Evolutionary conservation across 192 early-diverging fungal species (phyloP), one percentile per base, ranked within the genome.

Genomic region (Kappamyces sp.): DNA sequence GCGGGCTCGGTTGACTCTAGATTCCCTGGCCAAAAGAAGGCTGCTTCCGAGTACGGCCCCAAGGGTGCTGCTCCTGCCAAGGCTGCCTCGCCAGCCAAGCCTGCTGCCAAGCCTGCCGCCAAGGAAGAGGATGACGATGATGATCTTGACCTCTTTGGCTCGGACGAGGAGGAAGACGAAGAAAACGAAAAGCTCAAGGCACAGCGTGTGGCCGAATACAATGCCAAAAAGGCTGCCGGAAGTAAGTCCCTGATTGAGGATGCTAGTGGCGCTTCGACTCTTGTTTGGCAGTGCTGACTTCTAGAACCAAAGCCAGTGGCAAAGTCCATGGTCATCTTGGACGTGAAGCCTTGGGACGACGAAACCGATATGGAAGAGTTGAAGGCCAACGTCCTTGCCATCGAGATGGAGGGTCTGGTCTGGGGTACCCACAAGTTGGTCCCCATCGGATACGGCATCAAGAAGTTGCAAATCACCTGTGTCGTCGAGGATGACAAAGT

Each of bases 331-430:
- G 73, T 94, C 67, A 83, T 85, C 68, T 83, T 93, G 37, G 94
- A 95, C 62, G 85, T 97, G 69, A 95, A 97, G 88, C 91, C 93
- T 53, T 97, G 94, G 94, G 94, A 95, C 73, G 91, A 94, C 75
- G 93, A 95, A 62, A 96, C 93, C 53, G 67, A 73, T 59, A 87
- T 96, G 81, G 79, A 64, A 39, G 89, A 72, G 36, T 72, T 96
- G 39, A 86, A 88, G 66, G 70, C 66, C 30, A 59, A 61, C 57
- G 88, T 97, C 74, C 79, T 80, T 65, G 66, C 59, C 45, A 90
- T 97, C 51, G 58, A 62, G 33, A 87, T 93, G 87, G 87, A 89
- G 57, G 94, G 94, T 70, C 85, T 97, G 45, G 62, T 88, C 61
- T 95, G 94, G 92, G 91, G 90, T 71, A 66, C 70, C 55, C 78